These are phyloP conservation scores for Tuber borchii DNA, from an alignment of 495 filamentous ascomycete species.

Conservation along the genomic window DNA sequence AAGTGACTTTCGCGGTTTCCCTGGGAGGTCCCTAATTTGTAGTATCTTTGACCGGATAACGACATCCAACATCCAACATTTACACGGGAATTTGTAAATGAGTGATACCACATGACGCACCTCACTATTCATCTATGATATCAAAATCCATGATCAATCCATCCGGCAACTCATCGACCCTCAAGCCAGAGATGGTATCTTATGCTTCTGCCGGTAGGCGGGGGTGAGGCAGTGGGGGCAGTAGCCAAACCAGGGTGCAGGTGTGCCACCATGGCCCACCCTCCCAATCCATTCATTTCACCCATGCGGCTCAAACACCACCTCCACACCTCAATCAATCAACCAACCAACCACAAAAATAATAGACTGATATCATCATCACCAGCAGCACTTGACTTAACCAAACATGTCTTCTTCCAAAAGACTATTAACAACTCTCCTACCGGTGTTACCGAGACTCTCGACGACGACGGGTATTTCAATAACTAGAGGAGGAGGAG, in stretches of 20 bases:
- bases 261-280: no score
- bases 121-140: background rate
- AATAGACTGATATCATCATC: background rate
- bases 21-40: no score
- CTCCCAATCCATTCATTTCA: no score
- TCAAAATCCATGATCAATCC: background rate
- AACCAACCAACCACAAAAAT: background rate
- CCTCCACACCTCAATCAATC: background rate
- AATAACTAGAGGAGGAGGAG: background rate
- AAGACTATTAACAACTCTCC: constrained; percentile 8
- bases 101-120: background rate
- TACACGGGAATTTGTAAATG: background rate
- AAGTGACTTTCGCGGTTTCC: no score
- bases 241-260: no score
- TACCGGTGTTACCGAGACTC: background rate
- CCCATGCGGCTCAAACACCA: background rate
- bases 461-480: background rate
- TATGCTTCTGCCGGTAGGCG: no score
- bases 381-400: background rate
- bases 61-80: no score
- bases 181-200: no score
- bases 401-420: constrained; percentile 15
- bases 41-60: no score
- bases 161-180: background rate
- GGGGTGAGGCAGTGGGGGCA: no score